A percentile compares a stretch with the other conserved stretches of the same genome.
phyloP scores from a whole-genome alignment of 2,329 filamentous ascomycete species.

The Neofusicoccum umdonicola region DNA sequence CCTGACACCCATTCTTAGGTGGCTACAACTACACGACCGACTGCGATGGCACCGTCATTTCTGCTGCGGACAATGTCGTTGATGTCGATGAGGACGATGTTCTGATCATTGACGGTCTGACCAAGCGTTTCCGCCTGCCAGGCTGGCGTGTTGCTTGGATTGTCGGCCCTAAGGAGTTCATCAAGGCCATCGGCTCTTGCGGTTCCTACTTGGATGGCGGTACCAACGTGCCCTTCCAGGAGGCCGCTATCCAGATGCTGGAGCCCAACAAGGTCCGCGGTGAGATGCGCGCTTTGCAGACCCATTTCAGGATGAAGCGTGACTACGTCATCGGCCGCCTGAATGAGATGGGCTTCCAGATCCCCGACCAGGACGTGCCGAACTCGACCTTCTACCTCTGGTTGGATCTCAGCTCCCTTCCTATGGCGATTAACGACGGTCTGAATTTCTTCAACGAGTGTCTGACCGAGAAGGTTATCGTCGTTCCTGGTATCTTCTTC shows the following conservation, averaged over 20 bases:
- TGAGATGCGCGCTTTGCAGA: slow-evolving; percentile 88
- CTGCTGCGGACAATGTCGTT: slow-evolving; percentile 82
- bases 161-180: slow-evolving; percentile 91
- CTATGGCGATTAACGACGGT: slow-evolving; percentile 82
- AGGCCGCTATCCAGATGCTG: slow-evolving; percentile 91
- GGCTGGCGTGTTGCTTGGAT: slow-evolving; percentile 98
- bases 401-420: slow-evolving; percentile 64
- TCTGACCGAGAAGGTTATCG: slow-evolving; percentile 89
- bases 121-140: slow-evolving; percentile 92
- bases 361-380: slow-evolving; percentile 73
- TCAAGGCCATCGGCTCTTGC: slow-evolving; percentile 87
- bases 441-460: slow-evolving; percentile 97
- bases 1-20: slow-evolving; percentile 6
- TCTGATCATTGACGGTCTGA: slow-evolving; percentile 90
- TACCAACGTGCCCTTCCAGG: slow-evolving; percentile 92
- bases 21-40: slow-evolving; percentile 94
- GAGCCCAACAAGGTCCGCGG: slow-evolving; percentile 74
- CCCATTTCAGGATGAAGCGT: slow-evolving; percentile 87
- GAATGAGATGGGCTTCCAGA: slow-evolving; percentile 79
- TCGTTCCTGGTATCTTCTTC: slow-evolving; percentile 97
- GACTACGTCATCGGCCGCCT: slow-evolving; percentile 84
- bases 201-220: slow-evolving; percentile 94
- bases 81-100: slow-evolving; percentile 80
- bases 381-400: slow-evolving; percentile 95
- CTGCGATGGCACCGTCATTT: slow-evolving; percentile 88